Percentiles rank a stretch among this genome's conserved stretches.
These are phyloP conservation scores for Boletus pseudopeckii DNA, from an alignment of 768 basidiomycete genomes.

Conservation along the genomic window DNA sequence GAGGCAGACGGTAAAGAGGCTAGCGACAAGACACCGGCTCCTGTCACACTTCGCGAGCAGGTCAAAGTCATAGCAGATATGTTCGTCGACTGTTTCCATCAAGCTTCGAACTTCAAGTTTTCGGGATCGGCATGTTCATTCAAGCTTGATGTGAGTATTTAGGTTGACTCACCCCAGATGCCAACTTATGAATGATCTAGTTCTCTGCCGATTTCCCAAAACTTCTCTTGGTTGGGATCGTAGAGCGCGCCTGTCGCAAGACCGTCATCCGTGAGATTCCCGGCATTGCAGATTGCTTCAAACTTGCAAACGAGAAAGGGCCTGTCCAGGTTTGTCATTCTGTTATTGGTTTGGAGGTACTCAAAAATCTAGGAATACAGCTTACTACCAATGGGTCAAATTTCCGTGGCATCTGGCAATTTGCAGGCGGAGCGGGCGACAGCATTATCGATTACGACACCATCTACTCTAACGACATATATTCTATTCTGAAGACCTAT, in stretches of 20 bases:
- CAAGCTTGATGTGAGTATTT: constrained; percentile 69
- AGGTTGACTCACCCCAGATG: background rate
- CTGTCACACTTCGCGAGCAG: constrained; percentile 37
- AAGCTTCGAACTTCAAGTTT: constrained; percentile 73
- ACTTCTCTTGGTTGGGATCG: constrained; percentile 87
- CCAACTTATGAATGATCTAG: constrained; percentile 38
- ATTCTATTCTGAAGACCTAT: constrained; percentile 85
- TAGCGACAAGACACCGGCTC: constrained; percentile 16
- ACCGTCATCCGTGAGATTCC: constrained; percentile 89
- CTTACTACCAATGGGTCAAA: constrained; percentile 93
- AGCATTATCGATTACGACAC: constrained; percentile 71
- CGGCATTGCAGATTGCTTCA: constrained; percentile 85
- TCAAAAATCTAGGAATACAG: constrained; percentile 35
- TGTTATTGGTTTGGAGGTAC: background rate
- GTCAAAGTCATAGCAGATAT: constrained; percentile 43
- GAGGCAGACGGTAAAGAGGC: constrained; percentile 32
- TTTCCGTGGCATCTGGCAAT: constrained; percentile 84
- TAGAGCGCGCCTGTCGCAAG: constrained; percentile 81
- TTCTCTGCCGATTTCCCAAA: constrained; percentile 89
- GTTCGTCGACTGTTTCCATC: constrained; percentile 58
- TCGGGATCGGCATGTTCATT: constrained; percentile 66
- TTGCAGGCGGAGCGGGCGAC: constrained; percentile 48
- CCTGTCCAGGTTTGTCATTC: constrained; percentile 39
- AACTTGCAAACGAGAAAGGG: constrained; percentile 49
- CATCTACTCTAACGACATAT: constrained; percentile 94